Evolutionary conservation across 2,329 filamentous ascomycete genomes (phyloP), one percentile per base, ranked within the genome.

Genomic region (Stemphylium beticola): DNA sequence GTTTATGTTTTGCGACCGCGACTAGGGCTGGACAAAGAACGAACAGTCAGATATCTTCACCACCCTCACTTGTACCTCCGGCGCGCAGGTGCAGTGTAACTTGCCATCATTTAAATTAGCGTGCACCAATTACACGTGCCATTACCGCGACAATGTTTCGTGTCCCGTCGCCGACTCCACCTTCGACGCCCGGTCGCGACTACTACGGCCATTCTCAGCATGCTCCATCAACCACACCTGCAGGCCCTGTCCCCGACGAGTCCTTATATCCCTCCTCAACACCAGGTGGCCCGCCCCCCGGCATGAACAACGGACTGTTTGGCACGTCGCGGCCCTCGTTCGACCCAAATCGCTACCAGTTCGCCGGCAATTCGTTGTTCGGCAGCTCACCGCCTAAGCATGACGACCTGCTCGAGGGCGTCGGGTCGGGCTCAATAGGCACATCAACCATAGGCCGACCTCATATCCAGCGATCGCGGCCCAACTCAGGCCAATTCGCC

Each of bases 211-310:
- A 65, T n/a, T 62, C 61, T 47, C 63, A 62, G 47, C 55, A 67
- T 57, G 72, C 74, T 36, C 76, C 81, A 39, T 85, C 84, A 5
- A 85, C 83, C 17, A 86, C 84, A 14, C 84, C 84, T 47, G 82
- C 82, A 41, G 84, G 83, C 36, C 79, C 77, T 53, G 83, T 84
- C 1, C 83, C 83, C 22, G 82, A 81, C 39, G 44, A 57, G 10
- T 62, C 62, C 18, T 58, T 78, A 76, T 54, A 74, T 72, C 57
- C 67, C 39, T 85, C 83, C n/a, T 84, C 84, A 49, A 85, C 83
- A 18, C 84, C 84, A 29, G 77, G 79, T 52, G 83, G 81, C 3
- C 78, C 77, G 17, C 83, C 83, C 41, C 81, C 82, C 24, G 79
- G 80, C 6, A 57, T 62, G 49, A 62, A 47, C 58, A 61, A 54